Percentiles rank a stretch among this genome's conserved stretches.
Evolutionary conservation across 2,329 filamentous ascomycete species (phyloP).

Genomic region (Lasiodiplodia sp.): DNA sequence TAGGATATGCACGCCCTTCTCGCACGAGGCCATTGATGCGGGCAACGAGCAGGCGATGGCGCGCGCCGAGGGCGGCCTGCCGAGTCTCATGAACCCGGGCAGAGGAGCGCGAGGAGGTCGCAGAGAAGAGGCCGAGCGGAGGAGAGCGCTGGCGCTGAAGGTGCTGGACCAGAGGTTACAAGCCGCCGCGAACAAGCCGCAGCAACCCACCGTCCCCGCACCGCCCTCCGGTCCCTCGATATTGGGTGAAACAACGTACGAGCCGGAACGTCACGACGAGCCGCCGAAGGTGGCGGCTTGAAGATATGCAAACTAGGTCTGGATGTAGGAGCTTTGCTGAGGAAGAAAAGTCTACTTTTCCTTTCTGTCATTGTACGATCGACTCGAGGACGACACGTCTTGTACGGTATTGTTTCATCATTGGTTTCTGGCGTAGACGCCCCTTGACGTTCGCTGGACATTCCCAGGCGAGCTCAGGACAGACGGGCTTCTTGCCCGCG

Average conservation of each 20-base stretch:
- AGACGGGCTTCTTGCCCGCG: neutral
- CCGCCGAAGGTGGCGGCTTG: slow-evolving; percentile 27
- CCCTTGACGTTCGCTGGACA: slow-evolving; percentile 6
- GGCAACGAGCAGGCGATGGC: slow-evolving; percentile 75
- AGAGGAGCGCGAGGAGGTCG: slow-evolving; percentile 63
- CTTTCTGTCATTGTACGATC: slow-evolving; percentile 21
- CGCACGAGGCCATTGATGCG: slow-evolving; percentile 77
- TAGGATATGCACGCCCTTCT: slow-evolving; percentile 84
- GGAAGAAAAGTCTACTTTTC: neutral
- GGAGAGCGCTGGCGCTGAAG: slow-evolving; percentile 86
- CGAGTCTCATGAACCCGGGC: slow-evolving; percentile 62
- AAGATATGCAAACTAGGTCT: neutral
- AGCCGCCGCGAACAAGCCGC: slow-evolving; percentile 69
- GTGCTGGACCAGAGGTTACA: slow-evolving; percentile 91
- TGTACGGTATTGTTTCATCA: neutral
- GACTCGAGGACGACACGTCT: slow-evolving; percentile 3
- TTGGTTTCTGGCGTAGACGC: slow-evolving; percentile 13
- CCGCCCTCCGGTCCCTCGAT: slow-evolving; percentile 47
- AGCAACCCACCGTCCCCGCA: slow-evolving; percentile 45
- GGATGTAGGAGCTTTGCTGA: neutral
- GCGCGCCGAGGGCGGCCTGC: slow-evolving; percentile 66
- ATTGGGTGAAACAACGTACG: slow-evolving; percentile 51
- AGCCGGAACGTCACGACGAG: slow-evolving; percentile 48
- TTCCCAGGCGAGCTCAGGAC: neutral
- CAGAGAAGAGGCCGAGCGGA: slow-evolving; percentile 88